Evolutionary conservation across 192 early-diverging fungal genomes (phyloP), one percentile per base, ranked within the genome.

Genomic region (Neocallimastix lanati): DNA sequence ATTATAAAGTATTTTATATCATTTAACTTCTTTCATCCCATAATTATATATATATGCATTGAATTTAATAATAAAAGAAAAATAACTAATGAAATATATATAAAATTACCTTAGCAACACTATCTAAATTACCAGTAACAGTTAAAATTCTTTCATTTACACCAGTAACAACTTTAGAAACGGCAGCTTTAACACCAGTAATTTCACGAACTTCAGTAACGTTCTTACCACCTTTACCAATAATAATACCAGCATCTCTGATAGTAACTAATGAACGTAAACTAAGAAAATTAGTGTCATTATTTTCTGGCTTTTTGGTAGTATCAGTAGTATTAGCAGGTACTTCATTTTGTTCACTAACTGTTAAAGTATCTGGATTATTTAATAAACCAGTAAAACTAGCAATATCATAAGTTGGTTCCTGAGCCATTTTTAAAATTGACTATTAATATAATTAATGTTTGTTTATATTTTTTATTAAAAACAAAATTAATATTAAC

Each of bases 171-270:
- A 93, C 92, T 85, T 96, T 96, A 78, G 93, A 95, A 80, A 99
- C 96, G 76, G 93, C 95, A 28, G 96, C 94, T 81, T 93, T 93
- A 80, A 96, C 95, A 81, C 93, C 93, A 80, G 93, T 92, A 30
- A 83, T 85, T 29, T 93, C 91, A 78, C 97, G 90, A 79, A 99
- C 88, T 77, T 96, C 93, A 33, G 93, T 92, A 12, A 36, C 29
- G 21, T 77, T 77, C 77, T 30, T 77, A 30, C 29, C 77, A 36
- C 77, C 40, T 6, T 50, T 50, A 50, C 40, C 40, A 21, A 50
- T 50, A 50, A 50, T 50, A 50, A 50, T 50, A 50, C 40, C 40
- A 50, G 40, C 40, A 50, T 50, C 40, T 21, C 16, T 50, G 15
- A 50, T 50, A 50, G 40, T 50, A 50, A 50, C 40, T 50, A 50